Evolutionary conservation across 1,139 yeast species (phyloP).

Genomic region (Diutina mesorugosa): DNA sequence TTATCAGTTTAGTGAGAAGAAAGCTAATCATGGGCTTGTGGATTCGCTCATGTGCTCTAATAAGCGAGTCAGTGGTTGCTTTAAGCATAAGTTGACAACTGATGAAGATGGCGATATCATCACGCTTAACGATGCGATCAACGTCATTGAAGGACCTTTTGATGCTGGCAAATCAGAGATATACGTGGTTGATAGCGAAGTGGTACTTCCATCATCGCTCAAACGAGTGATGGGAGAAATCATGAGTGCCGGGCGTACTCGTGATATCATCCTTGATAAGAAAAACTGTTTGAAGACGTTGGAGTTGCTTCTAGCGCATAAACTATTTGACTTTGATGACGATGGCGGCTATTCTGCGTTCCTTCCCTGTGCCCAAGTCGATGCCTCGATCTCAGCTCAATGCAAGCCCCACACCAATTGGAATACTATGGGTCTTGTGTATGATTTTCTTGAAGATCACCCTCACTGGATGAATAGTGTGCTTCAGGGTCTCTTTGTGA

Average conservation of each 20-base stretch:
- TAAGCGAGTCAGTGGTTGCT: conserved; percentile 30
- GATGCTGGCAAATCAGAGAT: conserved; percentile 42
- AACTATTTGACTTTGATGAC: conserved; percentile 27
- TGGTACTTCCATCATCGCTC: conserved; percentile 21
- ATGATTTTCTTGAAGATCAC: conserved; percentile 44
- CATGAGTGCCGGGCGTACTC: conserved; percentile 18
- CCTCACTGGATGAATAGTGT: conserved; percentile 35
- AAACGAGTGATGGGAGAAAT: conserved; percentile 26
- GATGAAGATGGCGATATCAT: not conserved
- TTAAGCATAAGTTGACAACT: conserved; percentile 18
- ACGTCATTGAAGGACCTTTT: conserved; percentile 33
- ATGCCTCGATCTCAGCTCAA: not conserved
- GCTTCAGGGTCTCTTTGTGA: conserved; percentile 46
- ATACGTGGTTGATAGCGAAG: conserved; percentile 49
- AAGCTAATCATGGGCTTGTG: not conserved
- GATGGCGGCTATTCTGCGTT: conserved; percentile 64
- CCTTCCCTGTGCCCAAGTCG: conserved; percentile 41
- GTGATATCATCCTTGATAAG: conserved; percentile 20
- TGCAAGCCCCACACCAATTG: conserved; percentile 22
- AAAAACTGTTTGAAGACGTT: conserved; percentile 24
- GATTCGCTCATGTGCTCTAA: conserved; percentile 14
- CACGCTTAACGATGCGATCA: conserved; percentile 22
- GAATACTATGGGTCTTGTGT: conserved; percentile 50
- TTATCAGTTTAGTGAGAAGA: conserved; percentile 45
- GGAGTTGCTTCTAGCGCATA: conserved; percentile 18